Evolutionary conservation across 306 rosid species (phyloP).

Genomic region (cucumber (Cucumis sativus)): DNA sequence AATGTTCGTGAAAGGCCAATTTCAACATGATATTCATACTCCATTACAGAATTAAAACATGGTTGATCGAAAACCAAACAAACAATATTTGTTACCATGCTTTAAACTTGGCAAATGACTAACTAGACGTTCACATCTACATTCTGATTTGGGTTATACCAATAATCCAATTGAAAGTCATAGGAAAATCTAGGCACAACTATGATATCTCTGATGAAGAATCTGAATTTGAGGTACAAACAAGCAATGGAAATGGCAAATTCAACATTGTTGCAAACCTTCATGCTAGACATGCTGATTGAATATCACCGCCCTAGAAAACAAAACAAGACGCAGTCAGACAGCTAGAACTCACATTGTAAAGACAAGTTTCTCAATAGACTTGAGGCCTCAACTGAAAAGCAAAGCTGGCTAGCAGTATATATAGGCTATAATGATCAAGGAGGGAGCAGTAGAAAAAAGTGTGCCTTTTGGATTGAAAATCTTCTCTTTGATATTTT

Average conservation of each 20-base stretch:
- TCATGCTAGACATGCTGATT: background rate
- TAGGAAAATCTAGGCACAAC: background rate
- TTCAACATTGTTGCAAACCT: constrained; percentile 1
- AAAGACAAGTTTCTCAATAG: background rate
- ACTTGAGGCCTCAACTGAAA: background rate
- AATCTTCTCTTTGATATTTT: background rate
- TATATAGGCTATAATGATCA: background rate
- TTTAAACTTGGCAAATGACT: background rate
- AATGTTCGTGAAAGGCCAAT: background rate
- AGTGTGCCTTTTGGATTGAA: background rate
- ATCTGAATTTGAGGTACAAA: background rate
- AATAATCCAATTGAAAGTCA: background rate
- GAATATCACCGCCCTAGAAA: constrained; percentile 10
- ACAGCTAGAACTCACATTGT: background rate
- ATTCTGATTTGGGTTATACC: background rate
- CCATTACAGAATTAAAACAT: background rate
- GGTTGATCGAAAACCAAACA: background rate
- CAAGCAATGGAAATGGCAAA: background rate
- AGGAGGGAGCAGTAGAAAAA: background rate
- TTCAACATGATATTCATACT: background rate
- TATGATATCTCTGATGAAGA: background rate
- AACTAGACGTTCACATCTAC: background rate
- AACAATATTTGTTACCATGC: background rate
- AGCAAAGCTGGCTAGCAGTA: background rate
- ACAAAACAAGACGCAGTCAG: background rate